These are phyloP conservation scores for Veloboletus limbatus DNA, from an alignment of 1,284 basidiomycete species.

Conservation along the genomic window DNA sequence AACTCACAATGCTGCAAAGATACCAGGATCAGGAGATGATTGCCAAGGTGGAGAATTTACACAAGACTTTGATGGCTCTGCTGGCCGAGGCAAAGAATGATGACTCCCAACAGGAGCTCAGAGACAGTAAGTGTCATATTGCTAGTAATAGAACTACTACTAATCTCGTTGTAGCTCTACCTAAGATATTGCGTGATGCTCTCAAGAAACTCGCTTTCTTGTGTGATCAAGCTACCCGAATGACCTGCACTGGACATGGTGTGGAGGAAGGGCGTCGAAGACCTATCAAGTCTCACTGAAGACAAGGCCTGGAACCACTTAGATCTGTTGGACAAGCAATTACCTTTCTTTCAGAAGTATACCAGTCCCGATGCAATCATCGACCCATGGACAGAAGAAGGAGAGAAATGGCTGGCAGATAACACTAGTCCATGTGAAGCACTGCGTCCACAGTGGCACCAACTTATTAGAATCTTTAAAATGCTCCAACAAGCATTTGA, in stretches of 20 bases:
- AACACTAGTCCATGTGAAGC: neutral
- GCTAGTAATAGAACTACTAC: too few relatives aligned
- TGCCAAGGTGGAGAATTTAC: too few relatives aligned
- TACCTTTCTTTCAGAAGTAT: neutral
- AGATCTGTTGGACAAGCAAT: neutral
- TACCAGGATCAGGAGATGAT: too few relatives aligned
- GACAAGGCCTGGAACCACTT: neutral
- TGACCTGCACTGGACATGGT: neutral
- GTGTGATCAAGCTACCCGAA: neutral
- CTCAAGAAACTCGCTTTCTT: too few relatives aligned
- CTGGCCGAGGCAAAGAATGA: too few relatives aligned
- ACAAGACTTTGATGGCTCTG: too few relatives aligned
- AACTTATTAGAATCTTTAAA: constrained; percentile 14
- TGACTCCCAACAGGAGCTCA: too few relatives aligned
- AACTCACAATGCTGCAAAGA: too few relatives aligned
- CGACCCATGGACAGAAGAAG: constrained; percentile 13
- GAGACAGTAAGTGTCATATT: too few relatives aligned
- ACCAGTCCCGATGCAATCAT: constrained; percentile 4
- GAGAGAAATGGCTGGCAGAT: constrained; percentile 1
- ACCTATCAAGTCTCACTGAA: neutral
- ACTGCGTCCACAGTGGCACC: constrained; percentile 15
- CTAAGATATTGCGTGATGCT: too few relatives aligned
- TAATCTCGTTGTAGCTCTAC: too few relatives aligned
- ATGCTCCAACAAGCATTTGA: constrained; percentile 12
- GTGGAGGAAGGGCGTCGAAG: constrained; percentile 2